Evolutionary conservation across 2,329 filamentous ascomycete species (phyloP).

Genomic region (Emergomyces pasteurianus): DNA sequence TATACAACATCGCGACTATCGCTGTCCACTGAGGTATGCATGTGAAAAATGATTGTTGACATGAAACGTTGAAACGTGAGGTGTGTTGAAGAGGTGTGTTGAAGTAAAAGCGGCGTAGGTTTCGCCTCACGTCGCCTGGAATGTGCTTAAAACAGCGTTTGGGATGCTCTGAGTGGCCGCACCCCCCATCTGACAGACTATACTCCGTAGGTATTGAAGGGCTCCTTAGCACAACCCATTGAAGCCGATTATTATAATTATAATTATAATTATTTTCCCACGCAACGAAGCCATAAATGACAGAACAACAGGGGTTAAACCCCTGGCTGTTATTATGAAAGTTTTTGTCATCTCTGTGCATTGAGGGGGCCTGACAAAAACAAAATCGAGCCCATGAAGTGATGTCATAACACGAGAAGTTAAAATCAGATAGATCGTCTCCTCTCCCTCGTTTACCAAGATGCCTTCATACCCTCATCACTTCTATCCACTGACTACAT

Average conservation of each 20-base stretch:
- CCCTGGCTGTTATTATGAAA: neutral
- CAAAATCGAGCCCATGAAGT: neutral
- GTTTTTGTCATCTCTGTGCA: neutral
- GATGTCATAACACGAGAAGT: neutral
- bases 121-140: neutral
- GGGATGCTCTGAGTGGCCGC: neutral
- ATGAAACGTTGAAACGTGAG: too few species aligned
- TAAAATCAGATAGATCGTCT: neutral
- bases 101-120: neutral
- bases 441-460: neutral
- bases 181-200: neutral
- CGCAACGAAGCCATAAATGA: too few species aligned
- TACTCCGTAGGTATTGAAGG: too few species aligned
- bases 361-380: neutral
- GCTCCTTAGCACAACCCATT: too few species aligned
- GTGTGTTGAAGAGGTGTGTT: too few species aligned
- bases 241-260: too few species aligned
- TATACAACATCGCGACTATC: neutral
- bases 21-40: neutral
- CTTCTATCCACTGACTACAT: neutral
- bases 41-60: neutral
- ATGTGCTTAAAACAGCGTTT: neutral
- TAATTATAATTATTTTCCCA: too few species aligned
- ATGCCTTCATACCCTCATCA: neutral
- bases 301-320: neutral